Percentiles rank a stretch among this genome's conserved stretches.
phyloP scores from a whole-genome alignment of 23 red algal genomes.

The Cyanidiococcus yangmingshanensis region DNA sequence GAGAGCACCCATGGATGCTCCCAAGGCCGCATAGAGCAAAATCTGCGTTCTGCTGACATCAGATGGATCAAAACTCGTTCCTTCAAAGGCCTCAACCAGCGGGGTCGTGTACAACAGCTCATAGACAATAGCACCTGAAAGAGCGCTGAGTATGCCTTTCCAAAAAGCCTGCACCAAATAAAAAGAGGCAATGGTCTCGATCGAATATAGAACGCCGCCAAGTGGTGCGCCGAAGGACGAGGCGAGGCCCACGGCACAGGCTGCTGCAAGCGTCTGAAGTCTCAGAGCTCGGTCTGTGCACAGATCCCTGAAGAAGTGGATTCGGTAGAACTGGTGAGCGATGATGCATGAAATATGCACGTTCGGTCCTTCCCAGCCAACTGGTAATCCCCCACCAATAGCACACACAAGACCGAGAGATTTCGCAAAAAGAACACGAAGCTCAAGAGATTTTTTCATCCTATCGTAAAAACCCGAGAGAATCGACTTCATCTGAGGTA shows the following conservation, averaged over 20 bases:
- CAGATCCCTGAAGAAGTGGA: constrained; percentile 66
- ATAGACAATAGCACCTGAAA: constrained; percentile 77
- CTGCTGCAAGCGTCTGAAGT: constrained; percentile 94
- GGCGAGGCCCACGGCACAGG: constrained; percentile 91
- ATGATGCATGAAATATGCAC: constrained; percentile 98
- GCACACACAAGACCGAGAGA: constrained; percentile 82
- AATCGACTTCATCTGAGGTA: constrained; percentile 97
- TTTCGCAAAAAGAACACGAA: constrained; percentile 85
- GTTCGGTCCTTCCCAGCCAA: constrained; percentile 99
- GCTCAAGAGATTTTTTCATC: constrained; percentile 54
- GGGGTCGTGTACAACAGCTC: constrained; percentile 95
- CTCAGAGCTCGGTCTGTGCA: constrained; percentile 66
- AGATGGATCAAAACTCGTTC: constrained; percentile 55
- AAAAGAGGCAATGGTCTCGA: constrained; percentile 92
- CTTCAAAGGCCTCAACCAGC: constrained; percentile 95
- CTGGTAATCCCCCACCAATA: constrained; percentile 90
- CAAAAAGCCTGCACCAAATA: constrained; percentile 98
- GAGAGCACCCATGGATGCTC: constrained; percentile 60
- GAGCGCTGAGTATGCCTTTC: constrained; percentile 68
- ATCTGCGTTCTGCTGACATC: constrained; percentile 51
- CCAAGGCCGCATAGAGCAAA: constrained; percentile 62
- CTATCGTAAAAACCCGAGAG: constrained; percentile 98
- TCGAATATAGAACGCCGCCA: constrained; percentile 86
- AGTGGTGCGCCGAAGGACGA: constrained; percentile 91
- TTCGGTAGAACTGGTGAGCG: constrained; percentile 86